phyloP scores from a whole-genome alignment of 192 early-diverging fungal genomes.

The Coemansia sp. region DNA sequence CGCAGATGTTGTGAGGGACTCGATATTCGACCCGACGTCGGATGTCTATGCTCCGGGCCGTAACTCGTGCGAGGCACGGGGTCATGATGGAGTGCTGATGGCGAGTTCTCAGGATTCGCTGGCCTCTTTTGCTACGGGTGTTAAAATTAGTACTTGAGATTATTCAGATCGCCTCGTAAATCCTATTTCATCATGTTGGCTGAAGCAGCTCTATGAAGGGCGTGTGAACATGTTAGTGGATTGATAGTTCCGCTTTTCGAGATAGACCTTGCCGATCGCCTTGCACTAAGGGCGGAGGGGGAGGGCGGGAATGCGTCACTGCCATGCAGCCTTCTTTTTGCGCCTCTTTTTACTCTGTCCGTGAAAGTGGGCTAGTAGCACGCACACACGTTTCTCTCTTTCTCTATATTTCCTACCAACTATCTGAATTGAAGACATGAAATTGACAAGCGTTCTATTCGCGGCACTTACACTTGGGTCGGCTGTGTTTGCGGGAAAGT shows the following conservation, averaged over 20 bases:
- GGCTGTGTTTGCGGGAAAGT: conserved; percentile 7
- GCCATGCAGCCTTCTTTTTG: too few relatives aligned
- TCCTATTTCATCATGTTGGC: background rate
- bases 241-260: too few relatives aligned
- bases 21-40: conserved; percentile 18
- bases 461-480: background rate
- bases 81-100: background rate
- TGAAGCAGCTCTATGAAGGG: too few relatives aligned
- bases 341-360: too few relatives aligned
- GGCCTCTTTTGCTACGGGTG: background rate
- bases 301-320: too few relatives aligned
- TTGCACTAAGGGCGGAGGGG: too few relatives aligned
- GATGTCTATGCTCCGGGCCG: background rate
- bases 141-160: background rate
- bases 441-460: background rate
- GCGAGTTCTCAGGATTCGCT: background rate
- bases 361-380: background rate
- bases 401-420: background rate
- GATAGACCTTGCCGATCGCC: too few relatives aligned
- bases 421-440: background rate
- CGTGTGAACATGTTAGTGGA: too few relatives aligned
- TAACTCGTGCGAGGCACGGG: conserved; percentile 1
- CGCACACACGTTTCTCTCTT: background rate
- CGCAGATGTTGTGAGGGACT: conserved; percentile 54
- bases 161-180: background rate